A percentile compares a stretch with the other conserved stretches of the same genome.
These are phyloP conservation scores for Trematosphaeria pertusa DNA, from an alignment of 2,329 filamentous ascomycete genomes.

Conservation along the genomic window DNA sequence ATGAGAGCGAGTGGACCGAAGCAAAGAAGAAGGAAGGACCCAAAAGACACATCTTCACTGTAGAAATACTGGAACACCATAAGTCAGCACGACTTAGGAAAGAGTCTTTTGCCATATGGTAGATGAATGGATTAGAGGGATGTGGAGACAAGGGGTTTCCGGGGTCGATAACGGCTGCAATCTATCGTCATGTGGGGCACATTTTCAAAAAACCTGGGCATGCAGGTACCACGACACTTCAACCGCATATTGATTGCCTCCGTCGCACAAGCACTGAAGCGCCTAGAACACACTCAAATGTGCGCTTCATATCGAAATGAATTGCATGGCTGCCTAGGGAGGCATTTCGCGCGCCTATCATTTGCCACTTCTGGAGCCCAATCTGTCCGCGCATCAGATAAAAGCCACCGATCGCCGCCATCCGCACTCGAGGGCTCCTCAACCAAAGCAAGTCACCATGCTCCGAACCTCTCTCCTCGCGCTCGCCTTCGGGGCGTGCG, in stretches of 20 bases:
- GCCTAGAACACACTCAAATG: not conserved
- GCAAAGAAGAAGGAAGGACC: not conserved
- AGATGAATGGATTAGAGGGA: not conserved
- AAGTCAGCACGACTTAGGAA: not conserved
- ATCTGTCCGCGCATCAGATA: not conserved
- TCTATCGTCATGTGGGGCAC: conserved; percentile 15
- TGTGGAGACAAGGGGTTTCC: too few relatives aligned
- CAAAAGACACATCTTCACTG: not conserved
- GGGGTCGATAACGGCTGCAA: too few relatives aligned
- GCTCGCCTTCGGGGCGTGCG: conserved; percentile 11
- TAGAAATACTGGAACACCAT: not conserved
- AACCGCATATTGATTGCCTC: conserved; percentile 15
- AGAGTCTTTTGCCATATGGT: not conserved
- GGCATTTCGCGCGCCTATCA: too few relatives aligned
- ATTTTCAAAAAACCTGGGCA: conserved; percentile 1
- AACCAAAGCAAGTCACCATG: too few relatives aligned
- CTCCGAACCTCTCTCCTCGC: not conserved
- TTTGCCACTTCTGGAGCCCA: not conserved
- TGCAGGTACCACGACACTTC: conserved; percentile 11
- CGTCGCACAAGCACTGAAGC: not conserved
- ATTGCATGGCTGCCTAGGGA: too few relatives aligned
- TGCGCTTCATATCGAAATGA: not conserved
- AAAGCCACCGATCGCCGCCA: not conserved
- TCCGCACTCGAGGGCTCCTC: too few relatives aligned
- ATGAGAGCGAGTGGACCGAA: not conserved